Conservation (phyloP, 805 yeast genomes). For the Yarrowia bubula region DNA sequence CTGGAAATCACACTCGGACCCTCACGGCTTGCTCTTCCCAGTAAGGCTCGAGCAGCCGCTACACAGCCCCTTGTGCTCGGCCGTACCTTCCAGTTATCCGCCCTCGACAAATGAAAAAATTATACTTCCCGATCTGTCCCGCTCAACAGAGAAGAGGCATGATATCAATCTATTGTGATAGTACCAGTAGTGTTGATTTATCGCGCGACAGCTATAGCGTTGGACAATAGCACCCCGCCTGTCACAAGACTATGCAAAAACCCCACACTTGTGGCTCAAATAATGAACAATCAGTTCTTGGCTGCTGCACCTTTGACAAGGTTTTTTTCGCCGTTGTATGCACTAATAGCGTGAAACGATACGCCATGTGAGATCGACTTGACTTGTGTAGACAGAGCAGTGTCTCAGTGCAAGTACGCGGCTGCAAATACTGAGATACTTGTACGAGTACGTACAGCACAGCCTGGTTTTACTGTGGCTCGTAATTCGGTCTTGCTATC, state of each 20-base stretch:
- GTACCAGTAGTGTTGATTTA: no score
- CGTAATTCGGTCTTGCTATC: no score
- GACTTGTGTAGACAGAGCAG: no score
- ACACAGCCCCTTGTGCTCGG: neutral
- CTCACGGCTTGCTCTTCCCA: neutral
- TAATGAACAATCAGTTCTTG: neutral
- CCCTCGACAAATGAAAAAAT: neutral
- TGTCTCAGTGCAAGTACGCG: no score
- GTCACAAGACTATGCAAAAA: neutral
- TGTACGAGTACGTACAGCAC: no score
- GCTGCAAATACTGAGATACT: no score
- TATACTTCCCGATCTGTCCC: conserved; percentile 9
- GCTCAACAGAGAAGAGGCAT: neutral
- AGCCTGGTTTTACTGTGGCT: no score
- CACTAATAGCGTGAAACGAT: no score
- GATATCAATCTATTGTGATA: no score
- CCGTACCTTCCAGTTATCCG: neutral
- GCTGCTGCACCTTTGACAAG: neutral
- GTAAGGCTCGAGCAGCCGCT: neutral
- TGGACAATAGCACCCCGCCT: no score
- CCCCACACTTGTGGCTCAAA: neutral
- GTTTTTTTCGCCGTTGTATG: neutral
- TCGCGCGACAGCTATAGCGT: no score
- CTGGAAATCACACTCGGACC: neutral
- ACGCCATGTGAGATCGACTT: no score